These are phyloP conservation scores for Debaryomyces psychrophilus DNA, from an alignment of 1,139 yeast species.

Conservation along the genomic window DNA sequence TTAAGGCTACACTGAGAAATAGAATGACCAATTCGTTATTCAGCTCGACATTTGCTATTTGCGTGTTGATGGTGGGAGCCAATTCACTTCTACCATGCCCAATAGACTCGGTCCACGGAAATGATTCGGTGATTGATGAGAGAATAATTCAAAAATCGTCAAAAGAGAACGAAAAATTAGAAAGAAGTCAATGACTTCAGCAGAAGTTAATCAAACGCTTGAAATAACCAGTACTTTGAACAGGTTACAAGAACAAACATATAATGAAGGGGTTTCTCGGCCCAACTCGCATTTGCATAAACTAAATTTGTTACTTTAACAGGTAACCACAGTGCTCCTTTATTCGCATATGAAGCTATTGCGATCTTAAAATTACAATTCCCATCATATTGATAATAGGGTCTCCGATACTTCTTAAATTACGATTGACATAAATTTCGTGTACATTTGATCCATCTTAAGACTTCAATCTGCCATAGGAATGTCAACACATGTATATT, in stretches of 20 bases:
- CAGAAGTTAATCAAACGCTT: not conserved
- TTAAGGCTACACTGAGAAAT: slow-evolving; percentile 60
- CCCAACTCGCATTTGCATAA: not conserved
- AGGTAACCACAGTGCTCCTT: not conserved
- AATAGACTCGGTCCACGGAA: slow-evolving; percentile 52
- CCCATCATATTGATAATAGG: not conserved
- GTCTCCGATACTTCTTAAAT: not conserved
- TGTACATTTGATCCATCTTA: slow-evolving; percentile 1
- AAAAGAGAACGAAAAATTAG: not conserved
- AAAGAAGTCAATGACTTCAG: not conserved
- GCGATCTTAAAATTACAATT: not conserved
- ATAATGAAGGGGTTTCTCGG: not conserved
- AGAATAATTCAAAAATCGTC: slow-evolving; percentile 19
- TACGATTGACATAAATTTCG: not conserved
- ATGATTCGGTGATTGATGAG: slow-evolving; percentile 44
- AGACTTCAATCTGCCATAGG: not conserved
- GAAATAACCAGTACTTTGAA: not conserved
- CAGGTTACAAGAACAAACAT: not conserved
- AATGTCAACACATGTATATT: not conserved
- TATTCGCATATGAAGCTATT: not conserved
- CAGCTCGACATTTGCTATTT: slow-evolving; percentile 74
- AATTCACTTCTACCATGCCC: slow-evolving; percentile 79
- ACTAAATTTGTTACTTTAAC: not conserved
- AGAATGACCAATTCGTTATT: slow-evolving; percentile 67
- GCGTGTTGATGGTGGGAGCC: slow-evolving; percentile 70